Evolutionary conservation across 1,284 basidiomycete genomes (phyloP).

Genomic region (Sparassis latifolia): DNA sequence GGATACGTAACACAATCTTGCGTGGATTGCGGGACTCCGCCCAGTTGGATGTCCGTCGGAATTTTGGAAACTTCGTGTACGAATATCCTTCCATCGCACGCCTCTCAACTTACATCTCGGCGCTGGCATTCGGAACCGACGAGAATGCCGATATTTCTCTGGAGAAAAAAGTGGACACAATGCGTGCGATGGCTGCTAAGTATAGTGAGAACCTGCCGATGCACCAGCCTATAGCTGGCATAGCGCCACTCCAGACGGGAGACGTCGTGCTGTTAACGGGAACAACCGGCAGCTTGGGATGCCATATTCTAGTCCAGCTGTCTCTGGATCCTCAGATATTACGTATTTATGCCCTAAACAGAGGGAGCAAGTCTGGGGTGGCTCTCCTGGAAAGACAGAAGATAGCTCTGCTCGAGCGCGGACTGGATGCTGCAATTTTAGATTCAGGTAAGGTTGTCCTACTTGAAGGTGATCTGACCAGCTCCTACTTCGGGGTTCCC

Average conservation of each 20-base stretch:
- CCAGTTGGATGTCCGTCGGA: conserved; percentile 14
- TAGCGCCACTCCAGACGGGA: not conserved
- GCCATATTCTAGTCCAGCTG: conserved; percentile 20
- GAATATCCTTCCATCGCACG: conserved; percentile 23
- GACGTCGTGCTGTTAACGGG: conserved; percentile 28
- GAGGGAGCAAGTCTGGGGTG: conserved; percentile 27
- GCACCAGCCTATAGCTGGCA: conserved; percentile 3
- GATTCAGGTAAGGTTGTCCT: conserved; percentile 24
- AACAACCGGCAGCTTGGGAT: conserved; percentile 27
- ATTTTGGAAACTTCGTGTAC: conserved; percentile 29
- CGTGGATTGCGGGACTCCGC: conserved; percentile 25
- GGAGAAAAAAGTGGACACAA: conserved; percentile 13
- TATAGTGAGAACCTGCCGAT: conserved; percentile 23
- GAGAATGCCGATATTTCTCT: conserved; percentile 1
- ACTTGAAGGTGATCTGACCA: conserved; percentile 26
- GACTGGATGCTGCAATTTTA: conserved; percentile 22
- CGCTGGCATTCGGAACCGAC: conserved; percentile 1
- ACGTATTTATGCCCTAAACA: conserved; percentile 25
- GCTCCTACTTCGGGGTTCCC: conserved; percentile 23
- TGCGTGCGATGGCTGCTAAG: conserved; percentile 25
- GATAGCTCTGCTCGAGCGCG: conserved; percentile 24
- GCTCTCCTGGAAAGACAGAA: conserved; percentile 24
- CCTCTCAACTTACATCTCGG: conserved; percentile 22
- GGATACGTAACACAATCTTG: conserved; percentile 33
- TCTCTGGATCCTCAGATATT: conserved; percentile 13